Base-by-base conservation (phyloP, 148 eudicot genomes). In the Cornus suecica region DNA sequence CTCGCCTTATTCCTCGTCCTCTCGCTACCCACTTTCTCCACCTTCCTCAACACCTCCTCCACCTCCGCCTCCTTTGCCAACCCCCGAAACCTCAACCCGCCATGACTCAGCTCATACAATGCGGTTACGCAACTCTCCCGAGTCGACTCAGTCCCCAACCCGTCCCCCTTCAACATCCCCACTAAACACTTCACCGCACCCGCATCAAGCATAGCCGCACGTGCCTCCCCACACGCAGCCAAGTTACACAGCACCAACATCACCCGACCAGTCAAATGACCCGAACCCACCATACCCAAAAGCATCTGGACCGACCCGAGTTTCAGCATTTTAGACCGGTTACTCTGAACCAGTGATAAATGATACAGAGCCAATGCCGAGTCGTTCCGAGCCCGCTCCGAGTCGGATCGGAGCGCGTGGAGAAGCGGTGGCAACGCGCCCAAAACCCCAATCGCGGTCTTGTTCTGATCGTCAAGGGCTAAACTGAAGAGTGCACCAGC, bases 401-500 rank as follows among this genome's bases (percentile, higher is more conserved):
- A 88, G 24, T 80, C 83, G 15, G 92, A 81, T 56, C 90, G 78
- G 76, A 94, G 84, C 75, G 84, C 86, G 73, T 89, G 92, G 25
- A 94, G 73, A 74, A 94, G 82, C 7, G 97, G 99, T 42, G 78
- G 90, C 69, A 92, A 70, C 16, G 94, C 97, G 11, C 94, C 97
- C 0, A 94, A 81, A 10, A 91, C 99, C 0, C 99, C 97, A 16
- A 94, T 88, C 0, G 97, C 97, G 0, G 94, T 94, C 80, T 94
- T 92, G 85, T 94, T 94, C 22, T 83, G 88, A 78, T 90, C 91
- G 41, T 88, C 96, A 11, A 94, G 84, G 4, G 96, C 88, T 41
- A 94, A 80, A 79, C 99, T 94, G 83, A 94, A 94, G 70, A 94
- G 84, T 2, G 92, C 94, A 5, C 99, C 97, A 14, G 90, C 87